Evolutionary conservation across 169 alveolate genomes (phyloP).

Genomic region (Perkinsus marinus): DNA sequence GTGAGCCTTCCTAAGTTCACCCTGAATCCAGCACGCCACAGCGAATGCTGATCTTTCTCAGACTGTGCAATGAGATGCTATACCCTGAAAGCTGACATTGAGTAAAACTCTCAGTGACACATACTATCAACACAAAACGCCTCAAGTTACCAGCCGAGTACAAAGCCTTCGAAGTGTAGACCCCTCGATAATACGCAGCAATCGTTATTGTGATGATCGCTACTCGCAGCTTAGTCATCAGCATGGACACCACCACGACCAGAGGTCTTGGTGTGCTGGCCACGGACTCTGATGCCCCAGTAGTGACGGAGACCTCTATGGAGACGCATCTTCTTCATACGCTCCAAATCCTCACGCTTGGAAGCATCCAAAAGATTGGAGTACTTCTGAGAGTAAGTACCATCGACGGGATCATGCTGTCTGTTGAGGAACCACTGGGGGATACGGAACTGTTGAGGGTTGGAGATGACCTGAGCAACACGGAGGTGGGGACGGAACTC

Average conservation of each 20-base stretch:
- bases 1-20: too few species aligned
- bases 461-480: slow-evolving; percentile 52
- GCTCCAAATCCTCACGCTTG: slow-evolving; percentile 96
- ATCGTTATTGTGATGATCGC: background rate
- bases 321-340: slow-evolving; percentile 90
- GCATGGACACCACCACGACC: slow-evolving; percentile 65
- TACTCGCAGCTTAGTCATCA: background rate
- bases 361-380: slow-evolving; percentile 88
- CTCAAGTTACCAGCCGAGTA: background rate
- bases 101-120: too few species aligned
- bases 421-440: slow-evolving; percentile 98
- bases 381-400: slow-evolving; percentile 78
- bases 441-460: slow-evolving; percentile 84
- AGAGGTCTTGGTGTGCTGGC: slow-evolving; percentile 98
- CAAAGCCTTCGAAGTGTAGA: background rate
- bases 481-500: background rate
- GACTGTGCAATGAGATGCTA: too few species aligned
- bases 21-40: too few species aligned
- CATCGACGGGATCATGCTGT: slow-evolving; percentile 87
- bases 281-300: slow-evolving; percentile 97
- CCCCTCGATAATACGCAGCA: background rate
- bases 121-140: background rate
- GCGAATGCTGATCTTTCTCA: too few species aligned
- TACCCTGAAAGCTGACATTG: too few species aligned
- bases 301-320: slow-evolving; percentile 97